Evolutionary conservation across 176 grass and related monocot genomes (phyloP).

Genomic region (Carex cristatella): DNA sequence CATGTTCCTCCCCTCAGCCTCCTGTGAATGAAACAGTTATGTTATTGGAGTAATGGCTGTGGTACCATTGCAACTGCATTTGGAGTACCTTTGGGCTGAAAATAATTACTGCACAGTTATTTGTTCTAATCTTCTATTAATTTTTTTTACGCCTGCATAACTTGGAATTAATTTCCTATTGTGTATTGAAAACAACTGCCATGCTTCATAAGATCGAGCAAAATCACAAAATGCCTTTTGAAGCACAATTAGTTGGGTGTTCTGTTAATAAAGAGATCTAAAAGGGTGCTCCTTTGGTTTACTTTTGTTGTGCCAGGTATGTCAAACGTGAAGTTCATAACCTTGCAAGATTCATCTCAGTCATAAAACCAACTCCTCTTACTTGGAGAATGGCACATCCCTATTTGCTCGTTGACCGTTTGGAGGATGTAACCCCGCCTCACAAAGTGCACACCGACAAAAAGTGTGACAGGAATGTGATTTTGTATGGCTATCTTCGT

Average conservation of each 20-base stretch:
- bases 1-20: background rate
- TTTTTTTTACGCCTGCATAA: background rate
- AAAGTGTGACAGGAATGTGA: conserved; percentile 95
- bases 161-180: background rate
- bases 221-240: background rate
- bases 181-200: background rate
- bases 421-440: conserved; percentile 87
- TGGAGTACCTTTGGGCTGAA: background rate
- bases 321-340: conserved; percentile 90
- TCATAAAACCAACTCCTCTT: conserved; percentile 61
- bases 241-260: background rate
- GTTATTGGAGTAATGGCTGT: background rate
- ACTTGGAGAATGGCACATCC: conserved; percentile 89
- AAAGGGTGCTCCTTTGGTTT: background rate
- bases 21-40: background rate
- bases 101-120: background rate
- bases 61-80: background rate
- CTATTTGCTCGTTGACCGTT: conserved; percentile 85
- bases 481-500: conserved; percentile 92
- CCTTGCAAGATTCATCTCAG: conserved; percentile 96
- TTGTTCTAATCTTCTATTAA: background rate
- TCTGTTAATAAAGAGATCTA: background rate
- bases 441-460: conserved; percentile 59
- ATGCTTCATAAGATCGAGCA: background rate
- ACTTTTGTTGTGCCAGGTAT: conserved; percentile 44